phyloP scores from a whole-genome alignment of 1,284 basidiomycete species.

The Quambalaria eucalypti region DNA sequence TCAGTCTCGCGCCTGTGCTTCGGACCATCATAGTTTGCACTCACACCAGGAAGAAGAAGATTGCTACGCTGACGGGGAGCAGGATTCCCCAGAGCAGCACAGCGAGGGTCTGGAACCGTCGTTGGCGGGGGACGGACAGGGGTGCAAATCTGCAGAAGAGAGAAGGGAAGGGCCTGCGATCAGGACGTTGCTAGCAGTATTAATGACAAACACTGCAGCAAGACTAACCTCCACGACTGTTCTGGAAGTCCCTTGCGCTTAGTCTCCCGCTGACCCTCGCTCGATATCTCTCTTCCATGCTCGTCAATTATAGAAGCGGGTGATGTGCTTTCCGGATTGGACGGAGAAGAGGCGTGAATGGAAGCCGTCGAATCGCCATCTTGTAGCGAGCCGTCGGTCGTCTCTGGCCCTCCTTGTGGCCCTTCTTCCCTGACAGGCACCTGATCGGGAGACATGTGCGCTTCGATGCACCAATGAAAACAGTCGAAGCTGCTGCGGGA shows the following conservation, averaged over 20 bases:
- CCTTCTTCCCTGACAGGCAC: too few relatives aligned
- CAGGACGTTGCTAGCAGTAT: background rate
- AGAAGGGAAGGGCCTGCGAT: background rate
- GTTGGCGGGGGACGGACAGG: conserved; percentile 31
- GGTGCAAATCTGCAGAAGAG: conserved; percentile 28
- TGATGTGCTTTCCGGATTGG: too few relatives aligned
- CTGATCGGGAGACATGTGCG: too few relatives aligned
- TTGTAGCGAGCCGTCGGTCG: too few relatives aligned
- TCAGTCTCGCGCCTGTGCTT: background rate
- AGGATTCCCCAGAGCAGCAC: conserved; percentile 79
- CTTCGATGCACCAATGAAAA: too few relatives aligned
- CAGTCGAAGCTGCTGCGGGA: too few relatives aligned
- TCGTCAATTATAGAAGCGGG: background rate
- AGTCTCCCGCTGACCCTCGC: background rate
- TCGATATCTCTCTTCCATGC: background rate
- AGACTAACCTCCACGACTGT: background rate
- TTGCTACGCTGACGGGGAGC: conserved; percentile 61
- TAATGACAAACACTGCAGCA: background rate
- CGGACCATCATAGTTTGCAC: conserved; percentile 33
- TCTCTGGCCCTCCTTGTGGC: too few relatives aligned
- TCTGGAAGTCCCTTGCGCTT: background rate
- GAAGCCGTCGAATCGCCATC: too few relatives aligned
- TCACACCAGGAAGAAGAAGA: conserved; percentile 73
- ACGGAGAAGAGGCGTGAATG: too few relatives aligned
- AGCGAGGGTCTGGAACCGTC: conserved; percentile 42